These are phyloP conservation scores for Xylaria venustula DNA, from an alignment of 495 filamentous ascomycete genomes.

Conservation along the genomic window DNA sequence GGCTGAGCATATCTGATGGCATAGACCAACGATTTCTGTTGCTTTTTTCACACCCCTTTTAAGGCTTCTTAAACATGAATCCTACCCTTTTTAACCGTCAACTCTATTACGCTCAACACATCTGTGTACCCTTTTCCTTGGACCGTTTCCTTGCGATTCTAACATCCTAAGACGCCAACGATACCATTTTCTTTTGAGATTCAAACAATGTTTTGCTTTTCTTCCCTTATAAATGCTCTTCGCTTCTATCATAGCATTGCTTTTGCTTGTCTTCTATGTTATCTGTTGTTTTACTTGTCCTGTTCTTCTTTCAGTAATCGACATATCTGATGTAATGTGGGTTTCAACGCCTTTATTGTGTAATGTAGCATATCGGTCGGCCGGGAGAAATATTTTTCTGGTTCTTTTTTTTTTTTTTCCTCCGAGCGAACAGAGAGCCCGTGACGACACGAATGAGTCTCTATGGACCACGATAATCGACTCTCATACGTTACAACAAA, in stretches of 20 bases:
- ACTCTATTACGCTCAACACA: background rate
- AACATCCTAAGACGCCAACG: background rate
- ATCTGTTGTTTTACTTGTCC: background rate
- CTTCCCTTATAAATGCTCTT: background rate
- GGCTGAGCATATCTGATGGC: conserved; percentile 7
- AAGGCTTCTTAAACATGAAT: background rate
- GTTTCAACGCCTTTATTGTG: conserved; percentile 10
- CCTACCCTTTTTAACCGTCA: background rate
- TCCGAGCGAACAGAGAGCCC: background rate
- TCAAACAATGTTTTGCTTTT: background rate
- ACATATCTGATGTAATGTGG: conserved; percentile 3
- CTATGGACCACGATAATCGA: background rate
- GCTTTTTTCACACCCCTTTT: background rate
- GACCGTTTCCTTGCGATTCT: background rate
- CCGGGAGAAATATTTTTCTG: background rate
- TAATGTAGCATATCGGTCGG: conserved; percentile 13
- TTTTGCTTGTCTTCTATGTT: no score
- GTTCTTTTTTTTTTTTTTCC: background rate
- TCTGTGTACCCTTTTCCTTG: background rate
- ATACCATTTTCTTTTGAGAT: background rate
- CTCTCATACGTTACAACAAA: background rate
- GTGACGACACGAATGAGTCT: background rate
- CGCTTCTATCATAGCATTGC: background rate
- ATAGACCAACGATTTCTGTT: conserved; percentile 11
- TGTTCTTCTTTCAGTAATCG: background rate